These are phyloP conservation scores for Dendrobium catenatum DNA, from an alignment of 106 monocot species.

Conservation along the genomic window DNA sequence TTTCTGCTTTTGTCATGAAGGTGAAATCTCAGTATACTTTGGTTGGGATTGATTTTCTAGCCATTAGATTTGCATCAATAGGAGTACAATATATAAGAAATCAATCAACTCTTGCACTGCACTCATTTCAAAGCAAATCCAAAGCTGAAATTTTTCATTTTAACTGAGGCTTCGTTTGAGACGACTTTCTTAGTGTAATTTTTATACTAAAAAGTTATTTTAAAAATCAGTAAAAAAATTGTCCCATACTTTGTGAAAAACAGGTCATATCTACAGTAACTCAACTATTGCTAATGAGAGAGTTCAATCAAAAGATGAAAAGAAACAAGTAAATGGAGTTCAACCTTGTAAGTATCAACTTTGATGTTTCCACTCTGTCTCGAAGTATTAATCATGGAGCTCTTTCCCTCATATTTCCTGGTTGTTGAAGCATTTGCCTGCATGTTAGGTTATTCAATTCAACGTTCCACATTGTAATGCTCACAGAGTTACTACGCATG, in stretches of 20 bases:
- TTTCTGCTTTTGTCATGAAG: neutral
- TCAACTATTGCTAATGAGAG: neutral
- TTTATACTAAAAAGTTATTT: too few relatives aligned
- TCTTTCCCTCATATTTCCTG: neutral
- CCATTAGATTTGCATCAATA: too few relatives aligned
- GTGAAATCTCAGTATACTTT: neutral
- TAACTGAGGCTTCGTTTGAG: too few relatives aligned
- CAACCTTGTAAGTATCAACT: neutral
- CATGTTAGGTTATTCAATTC: neutral
- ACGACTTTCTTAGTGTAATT: too few relatives aligned
- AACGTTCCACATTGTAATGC: neutral
- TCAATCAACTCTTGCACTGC: too few relatives aligned
- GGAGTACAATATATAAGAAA: too few relatives aligned
- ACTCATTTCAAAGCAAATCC: too few relatives aligned
- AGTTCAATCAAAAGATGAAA: neutral
- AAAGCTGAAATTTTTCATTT: too few relatives aligned
- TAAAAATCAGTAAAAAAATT: too few relatives aligned
- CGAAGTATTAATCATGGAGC: neutral
- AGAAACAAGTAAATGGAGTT: neutral
- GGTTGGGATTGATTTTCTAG: too few relatives aligned
- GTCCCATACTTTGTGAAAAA: too few relatives aligned
- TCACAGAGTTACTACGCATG: neutral
- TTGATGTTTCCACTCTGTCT: slow-evolving; percentile 9
- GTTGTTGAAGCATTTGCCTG: neutral
- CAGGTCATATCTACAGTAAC: neutral